Evolutionary conservation across 2,329 filamentous ascomycete species (phyloP).

Genomic region (Ceratocystis ficicola): DNA sequence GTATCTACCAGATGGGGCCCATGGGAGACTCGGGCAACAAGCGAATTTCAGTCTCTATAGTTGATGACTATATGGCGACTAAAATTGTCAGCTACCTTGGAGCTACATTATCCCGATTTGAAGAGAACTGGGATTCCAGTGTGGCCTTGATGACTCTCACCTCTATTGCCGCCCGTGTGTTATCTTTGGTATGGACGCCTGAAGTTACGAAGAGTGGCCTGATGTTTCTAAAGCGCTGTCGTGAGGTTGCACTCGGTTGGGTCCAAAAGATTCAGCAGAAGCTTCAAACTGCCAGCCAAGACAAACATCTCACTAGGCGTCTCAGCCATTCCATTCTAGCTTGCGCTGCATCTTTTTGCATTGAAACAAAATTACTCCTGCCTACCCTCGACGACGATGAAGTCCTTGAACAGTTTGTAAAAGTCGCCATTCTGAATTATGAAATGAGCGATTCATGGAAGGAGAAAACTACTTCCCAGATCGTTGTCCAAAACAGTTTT

Average conservation of each 20-base stretch:
- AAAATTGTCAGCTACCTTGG: conserved; percentile 28
- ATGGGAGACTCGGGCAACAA: background rate
- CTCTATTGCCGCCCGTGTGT: conserved; percentile 32
- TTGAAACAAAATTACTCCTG: background rate
- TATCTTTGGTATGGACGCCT: conserved; percentile 27
- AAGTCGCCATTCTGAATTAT: background rate
- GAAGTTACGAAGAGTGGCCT: conserved; percentile 29
- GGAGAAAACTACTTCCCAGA: background rate
- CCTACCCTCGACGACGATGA: background rate
- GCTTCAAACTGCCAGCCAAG: conserved; percentile 24
- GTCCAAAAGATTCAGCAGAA: conserved; percentile 28
- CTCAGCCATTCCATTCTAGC: conserved; percentile 30
- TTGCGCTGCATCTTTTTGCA: background rate
- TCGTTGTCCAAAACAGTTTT: too few relatives aligned
- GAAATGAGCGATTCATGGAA: background rate
- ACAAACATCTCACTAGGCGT: conserved; percentile 28
- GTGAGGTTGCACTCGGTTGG: conserved; percentile 34
- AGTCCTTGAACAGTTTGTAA: background rate
- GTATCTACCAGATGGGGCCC: conserved; percentile 37
- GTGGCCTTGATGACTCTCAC: conserved; percentile 33
- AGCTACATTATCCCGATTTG: conserved; percentile 29
- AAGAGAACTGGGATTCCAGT: conserved; percentile 42
- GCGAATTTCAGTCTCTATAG: background rate
- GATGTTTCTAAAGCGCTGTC: conserved; percentile 27
- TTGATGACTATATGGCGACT: conserved; percentile 27